These are phyloP conservation scores for Scenedesmus sp. DNA, from an alignment of 163 green algal species.

Conservation along the genomic window DNA sequence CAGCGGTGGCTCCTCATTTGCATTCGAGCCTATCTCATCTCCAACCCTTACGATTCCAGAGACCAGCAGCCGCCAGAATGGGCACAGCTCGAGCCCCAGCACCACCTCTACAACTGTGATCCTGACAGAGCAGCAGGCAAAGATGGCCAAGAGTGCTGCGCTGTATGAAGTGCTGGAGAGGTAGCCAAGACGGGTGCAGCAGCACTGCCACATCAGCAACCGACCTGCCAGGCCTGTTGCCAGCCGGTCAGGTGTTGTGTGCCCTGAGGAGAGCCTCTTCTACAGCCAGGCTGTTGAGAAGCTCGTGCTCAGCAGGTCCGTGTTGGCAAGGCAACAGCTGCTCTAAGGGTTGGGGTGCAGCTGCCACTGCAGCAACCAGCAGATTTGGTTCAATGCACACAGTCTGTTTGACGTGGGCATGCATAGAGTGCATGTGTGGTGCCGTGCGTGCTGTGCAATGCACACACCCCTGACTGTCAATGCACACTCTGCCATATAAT, in stretches of 20 bases:
- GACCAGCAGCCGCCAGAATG: neutral
- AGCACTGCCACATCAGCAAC: neutral
- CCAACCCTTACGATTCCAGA: neutral
- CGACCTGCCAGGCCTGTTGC: neutral
- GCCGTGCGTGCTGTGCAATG: neutral
- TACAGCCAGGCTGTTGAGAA: conserved; percentile 69
- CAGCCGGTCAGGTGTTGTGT: conserved; percentile 60
- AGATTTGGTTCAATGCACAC: neutral
- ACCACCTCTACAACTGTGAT: conserved; percentile 18
- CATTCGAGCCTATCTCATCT: neutral
- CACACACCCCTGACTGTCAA: too few species aligned
- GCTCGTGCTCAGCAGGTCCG: conserved; percentile 61
- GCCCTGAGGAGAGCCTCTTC: conserved; percentile 69
- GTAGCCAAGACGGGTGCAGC: conserved; percentile 7
- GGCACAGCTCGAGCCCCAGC: neutral
- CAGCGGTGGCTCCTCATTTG: neutral
- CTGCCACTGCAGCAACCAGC: neutral
- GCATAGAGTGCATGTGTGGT: too few species aligned
- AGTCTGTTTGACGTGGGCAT: too few species aligned
- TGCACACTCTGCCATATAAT: neutral
- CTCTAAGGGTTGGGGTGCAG: neutral
- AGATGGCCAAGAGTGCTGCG: conserved; percentile 9
- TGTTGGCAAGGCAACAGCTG: neutral
- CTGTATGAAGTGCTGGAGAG: conserved; percentile 19
- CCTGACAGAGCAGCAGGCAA: conserved; percentile 10